phyloP scores from a whole-genome alignment of 225 moss, liverwort and hornwort species.

The Antitrichia curtipendula region DNA sequence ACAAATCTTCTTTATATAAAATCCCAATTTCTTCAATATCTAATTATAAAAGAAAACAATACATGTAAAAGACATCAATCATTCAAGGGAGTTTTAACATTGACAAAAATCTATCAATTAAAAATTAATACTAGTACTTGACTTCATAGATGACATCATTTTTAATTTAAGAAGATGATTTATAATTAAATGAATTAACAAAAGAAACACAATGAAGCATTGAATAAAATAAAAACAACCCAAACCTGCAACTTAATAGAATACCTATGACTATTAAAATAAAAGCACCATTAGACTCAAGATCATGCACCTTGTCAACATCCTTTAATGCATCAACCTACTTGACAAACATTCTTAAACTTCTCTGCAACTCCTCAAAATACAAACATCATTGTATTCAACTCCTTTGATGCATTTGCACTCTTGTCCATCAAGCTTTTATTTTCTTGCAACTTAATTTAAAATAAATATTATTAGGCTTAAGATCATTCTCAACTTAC shows the following conservation, averaged over 20 bases:
- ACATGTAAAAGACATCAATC: no score
- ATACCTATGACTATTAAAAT: neutral
- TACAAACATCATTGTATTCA: neutral
- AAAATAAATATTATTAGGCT: neutral
- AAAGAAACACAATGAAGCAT: neutral
- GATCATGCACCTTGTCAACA: neutral
- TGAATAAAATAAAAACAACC: neutral
- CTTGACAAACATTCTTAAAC: no score
- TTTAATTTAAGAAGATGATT: no score
- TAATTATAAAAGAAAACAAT: no score
- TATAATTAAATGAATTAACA: no score
- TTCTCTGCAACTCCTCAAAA: accelerated
- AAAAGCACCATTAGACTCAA: neutral
- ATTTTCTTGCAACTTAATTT: no score
- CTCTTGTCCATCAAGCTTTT: neutral
- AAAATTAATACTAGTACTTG: no score
- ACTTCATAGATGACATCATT: no score
- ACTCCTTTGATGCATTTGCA: neutral
- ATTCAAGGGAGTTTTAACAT: no score
- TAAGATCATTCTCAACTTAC: neutral
- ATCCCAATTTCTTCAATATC: no score
- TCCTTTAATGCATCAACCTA: neutral
- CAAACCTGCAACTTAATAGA: neutral
- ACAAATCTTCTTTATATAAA: no score
- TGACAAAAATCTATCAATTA: no score